Conservation (phyloP, 768 basidiomycete genomes). For the Termitomyces sp. region DNA sequence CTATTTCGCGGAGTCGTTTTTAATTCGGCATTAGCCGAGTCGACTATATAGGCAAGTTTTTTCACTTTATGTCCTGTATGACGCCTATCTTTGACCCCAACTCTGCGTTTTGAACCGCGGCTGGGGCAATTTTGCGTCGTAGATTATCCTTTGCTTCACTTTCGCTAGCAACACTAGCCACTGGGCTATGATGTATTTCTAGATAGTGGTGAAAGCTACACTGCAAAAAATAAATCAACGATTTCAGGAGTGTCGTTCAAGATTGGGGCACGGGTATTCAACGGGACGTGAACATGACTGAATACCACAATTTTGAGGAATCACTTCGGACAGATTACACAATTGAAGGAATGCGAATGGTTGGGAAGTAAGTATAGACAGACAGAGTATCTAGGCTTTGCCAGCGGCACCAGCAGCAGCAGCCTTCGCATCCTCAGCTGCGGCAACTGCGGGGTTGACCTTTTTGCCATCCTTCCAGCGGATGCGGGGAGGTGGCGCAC, state of each 20-base stretch:
- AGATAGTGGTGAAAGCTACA: constrained; percentile 74
- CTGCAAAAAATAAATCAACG: background rate
- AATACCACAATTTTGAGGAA: too few species aligned
- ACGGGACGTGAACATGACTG: too few species aligned
- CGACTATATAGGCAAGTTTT: constrained; percentile 1
- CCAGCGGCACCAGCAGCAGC: constrained; percentile 39
- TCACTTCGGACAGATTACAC: background rate
- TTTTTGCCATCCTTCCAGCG: constrained; percentile 96
- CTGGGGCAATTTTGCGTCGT: constrained; percentile 33
- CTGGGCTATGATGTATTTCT: constrained; percentile 63
- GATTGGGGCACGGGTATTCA: too few species aligned
- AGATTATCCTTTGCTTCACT: constrained; percentile 52
- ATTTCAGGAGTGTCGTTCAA: too few species aligned
- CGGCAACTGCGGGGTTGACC: constrained; percentile 92
- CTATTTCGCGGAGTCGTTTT: background rate
- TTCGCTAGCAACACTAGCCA: constrained; percentile 75
- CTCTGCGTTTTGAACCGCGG: constrained; percentile 23
- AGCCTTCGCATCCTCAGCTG: constrained; percentile 84
- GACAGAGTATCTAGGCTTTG: constrained; percentile 40
- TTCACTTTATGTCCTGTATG: background rate
- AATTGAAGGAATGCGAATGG: constrained; percentile 8
- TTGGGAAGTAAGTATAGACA: constrained; percentile 16
- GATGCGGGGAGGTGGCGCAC: constrained; percentile 92
- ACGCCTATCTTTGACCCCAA: constrained; percentile 18
- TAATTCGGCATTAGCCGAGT: constrained; percentile 10